A percentile compares a stretch with the other conserved stretches of the same genome.
Evolutionary conservation across 2,329 filamentous ascomycete genomes (phyloP).

Genomic region (Tolypocladium pustulatum): DNA sequence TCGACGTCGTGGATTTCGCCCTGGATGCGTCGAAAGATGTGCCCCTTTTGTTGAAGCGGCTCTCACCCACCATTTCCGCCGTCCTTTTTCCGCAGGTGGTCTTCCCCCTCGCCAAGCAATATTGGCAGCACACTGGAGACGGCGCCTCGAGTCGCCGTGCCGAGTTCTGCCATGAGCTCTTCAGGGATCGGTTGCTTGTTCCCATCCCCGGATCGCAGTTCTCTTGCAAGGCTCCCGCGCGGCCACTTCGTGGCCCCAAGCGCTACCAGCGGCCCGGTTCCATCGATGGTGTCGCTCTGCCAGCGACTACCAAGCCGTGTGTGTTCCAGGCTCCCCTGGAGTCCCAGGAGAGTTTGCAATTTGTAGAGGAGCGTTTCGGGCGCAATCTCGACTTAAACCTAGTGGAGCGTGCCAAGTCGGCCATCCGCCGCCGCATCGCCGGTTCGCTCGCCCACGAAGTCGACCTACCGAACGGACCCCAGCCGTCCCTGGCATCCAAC

Average conservation of each 20-base stretch:
- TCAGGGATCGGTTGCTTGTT: conserved; percentile 54
- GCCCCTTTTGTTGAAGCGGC: conserved; percentile 38
- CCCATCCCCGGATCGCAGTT: conserved; percentile 15
- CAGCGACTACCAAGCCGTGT: conserved; percentile 9
- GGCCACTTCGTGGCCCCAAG: conserved; percentile 58
- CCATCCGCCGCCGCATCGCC: conserved; percentile 78
- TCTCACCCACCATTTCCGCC: conserved; percentile 53
- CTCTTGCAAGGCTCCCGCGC: conserved; percentile 18
- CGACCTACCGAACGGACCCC: conserved; percentile 29
- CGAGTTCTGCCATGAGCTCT: conserved; percentile 73
- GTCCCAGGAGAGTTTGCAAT: conserved; percentile 59
- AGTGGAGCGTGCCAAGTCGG: conserved; percentile 71
- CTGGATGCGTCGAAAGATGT: conserved; percentile 44
- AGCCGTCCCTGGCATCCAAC: conserved; percentile 25
- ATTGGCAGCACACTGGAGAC: conserved; percentile 95
- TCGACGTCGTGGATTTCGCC: conserved; percentile 51
- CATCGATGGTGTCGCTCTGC: conserved; percentile 19
- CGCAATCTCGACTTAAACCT: conserved; percentile 76
- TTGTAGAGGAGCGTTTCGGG: conserved; percentile 90
- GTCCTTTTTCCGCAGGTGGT: conserved; percentile 60
- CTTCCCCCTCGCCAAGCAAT: conserved; percentile 73
- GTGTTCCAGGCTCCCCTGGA: conserved; percentile 19
- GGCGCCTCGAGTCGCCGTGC: conserved; percentile 84
- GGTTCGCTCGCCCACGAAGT: conserved; percentile 68
- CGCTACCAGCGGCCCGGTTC: conserved; percentile 60